These are phyloP conservation scores for Beta corolliflora DNA, from an alignment of 179 eudicot genomes.

Conservation along the genomic window DNA sequence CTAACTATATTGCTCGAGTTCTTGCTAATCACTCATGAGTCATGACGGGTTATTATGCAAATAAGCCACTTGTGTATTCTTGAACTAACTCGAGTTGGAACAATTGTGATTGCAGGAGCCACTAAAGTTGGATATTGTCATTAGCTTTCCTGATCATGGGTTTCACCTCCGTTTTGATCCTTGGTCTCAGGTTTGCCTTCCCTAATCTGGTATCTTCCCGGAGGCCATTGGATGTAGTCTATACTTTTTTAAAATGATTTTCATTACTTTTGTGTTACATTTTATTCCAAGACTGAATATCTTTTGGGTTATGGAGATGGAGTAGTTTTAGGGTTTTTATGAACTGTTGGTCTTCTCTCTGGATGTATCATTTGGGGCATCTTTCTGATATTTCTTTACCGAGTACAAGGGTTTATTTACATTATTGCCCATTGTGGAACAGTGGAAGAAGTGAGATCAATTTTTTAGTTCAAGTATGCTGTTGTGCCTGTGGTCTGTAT, in stretches of 20 bases:
- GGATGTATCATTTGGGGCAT: not conserved
- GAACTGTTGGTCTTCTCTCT: not conserved
- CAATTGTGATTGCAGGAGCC: slow-evolving; percentile 64
- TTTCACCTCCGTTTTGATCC: slow-evolving; percentile 97
- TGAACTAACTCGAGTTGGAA: not conserved
- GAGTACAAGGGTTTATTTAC: not conserved
- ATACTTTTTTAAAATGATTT: not conserved
- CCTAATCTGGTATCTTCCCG: not conserved
- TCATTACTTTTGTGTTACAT: not conserved
- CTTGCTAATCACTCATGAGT: not conserved
- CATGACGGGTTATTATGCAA: not conserved
- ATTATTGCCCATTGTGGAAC: not conserved
- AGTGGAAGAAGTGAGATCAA: too few relatives aligned
- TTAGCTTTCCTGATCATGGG: slow-evolving; percentile 98
- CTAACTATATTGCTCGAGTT: not conserved
- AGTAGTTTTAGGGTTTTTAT: not conserved
- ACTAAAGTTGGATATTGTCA: slow-evolving; percentile 74
- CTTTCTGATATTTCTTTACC: not conserved
- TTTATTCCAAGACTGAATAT: not conserved
- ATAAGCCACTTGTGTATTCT: not conserved
- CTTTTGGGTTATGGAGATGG: not conserved
- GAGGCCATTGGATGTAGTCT: not conserved
- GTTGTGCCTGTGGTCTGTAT: not conserved
- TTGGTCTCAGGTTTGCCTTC: slow-evolving; percentile 79
- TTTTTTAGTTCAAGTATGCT: not conserved